A percentile compares a stretch with the other conserved stretches of the same genome.
phyloP scores from a whole-genome alignment of 2,329 filamentous ascomycete genomes.

The Phyllosticta citrichinensis region DNA sequence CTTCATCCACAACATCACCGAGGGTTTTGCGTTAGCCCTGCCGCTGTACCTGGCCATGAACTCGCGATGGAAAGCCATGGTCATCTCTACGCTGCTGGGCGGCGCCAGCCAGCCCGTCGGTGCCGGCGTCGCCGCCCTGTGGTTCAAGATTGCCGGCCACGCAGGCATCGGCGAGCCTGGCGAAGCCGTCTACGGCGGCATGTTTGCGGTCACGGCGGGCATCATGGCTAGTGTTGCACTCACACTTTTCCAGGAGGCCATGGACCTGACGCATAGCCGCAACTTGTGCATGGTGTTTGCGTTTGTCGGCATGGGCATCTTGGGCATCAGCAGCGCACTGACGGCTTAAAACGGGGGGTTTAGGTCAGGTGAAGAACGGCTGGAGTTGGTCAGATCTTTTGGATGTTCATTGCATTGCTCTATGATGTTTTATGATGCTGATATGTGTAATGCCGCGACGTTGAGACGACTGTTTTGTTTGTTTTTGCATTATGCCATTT shows the following conservation, averaged over 20 bases:
- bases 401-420: not conserved
- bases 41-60: slow-evolving; percentile 86
- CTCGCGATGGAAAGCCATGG: slow-evolving; percentile 69
- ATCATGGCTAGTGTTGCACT: slow-evolving; percentile 94
- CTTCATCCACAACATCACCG: slow-evolving; percentile 96
- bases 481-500: not conserved
- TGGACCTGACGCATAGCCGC: slow-evolving; percentile 71
- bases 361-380: not conserved
- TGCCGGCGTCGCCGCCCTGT: slow-evolving; percentile 71
- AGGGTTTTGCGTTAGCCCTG: slow-evolving; percentile 89
- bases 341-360: slow-evolving; percentile 44
- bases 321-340: slow-evolving; percentile 77
- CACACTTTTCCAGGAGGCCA: slow-evolving; percentile 76
- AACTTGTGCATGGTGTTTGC: slow-evolving; percentile 70
- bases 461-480: not conserved
- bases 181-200: slow-evolving; percentile 57
- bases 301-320: slow-evolving; percentile 75
- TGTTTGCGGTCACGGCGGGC: slow-evolving; percentile 84
- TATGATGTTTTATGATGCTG: not conserved
- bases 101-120: slow-evolving; percentile 81
- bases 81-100: slow-evolving; percentile 74
- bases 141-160: slow-evolving; percentile 62
- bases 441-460: not conserved
- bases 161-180: slow-evolving; percentile 38
- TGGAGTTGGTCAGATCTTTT: not conserved